Percentiles rank a stretch among this genome's conserved stretches.
Conservation (phyloP, 345 rosid species). For the Ceriops decandra region DNA sequence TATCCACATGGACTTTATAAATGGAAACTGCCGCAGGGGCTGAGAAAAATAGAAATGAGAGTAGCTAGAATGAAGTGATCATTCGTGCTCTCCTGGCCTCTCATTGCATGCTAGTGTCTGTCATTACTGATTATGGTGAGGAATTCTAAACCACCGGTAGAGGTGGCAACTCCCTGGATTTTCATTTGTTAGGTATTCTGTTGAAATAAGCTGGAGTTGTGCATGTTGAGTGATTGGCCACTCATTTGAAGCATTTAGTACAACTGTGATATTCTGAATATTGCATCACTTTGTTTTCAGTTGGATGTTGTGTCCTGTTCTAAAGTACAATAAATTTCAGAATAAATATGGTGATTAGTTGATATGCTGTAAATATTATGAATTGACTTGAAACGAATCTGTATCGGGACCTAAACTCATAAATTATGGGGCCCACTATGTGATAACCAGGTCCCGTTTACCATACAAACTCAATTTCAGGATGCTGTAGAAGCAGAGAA, state of each 20-base stretch:
- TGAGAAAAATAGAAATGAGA: neutral
- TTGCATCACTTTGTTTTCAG: slow-evolving; percentile 4
- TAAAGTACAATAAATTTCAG: neutral
- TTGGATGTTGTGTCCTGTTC: neutral
- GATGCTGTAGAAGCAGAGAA: slow-evolving; percentile 56
- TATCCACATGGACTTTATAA: neutral
- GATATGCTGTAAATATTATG: neutral
- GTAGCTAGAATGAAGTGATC: neutral
- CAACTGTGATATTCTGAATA: neutral
- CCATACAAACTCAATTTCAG: slow-evolving; percentile 64
- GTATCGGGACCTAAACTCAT: slow-evolving; percentile 3
- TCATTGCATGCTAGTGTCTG: too few relatives aligned
- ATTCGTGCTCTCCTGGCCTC: too few relatives aligned
- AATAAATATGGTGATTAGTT: neutral
- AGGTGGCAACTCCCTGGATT: too few relatives aligned
- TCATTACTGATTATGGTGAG: too few relatives aligned
- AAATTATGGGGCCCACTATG: slow-evolving; percentile 7
- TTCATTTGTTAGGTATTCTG: neutral
- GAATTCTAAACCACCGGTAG: too few relatives aligned
- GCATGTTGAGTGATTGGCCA: neutral
- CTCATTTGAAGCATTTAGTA: slow-evolving; percentile 2
- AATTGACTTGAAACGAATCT: slow-evolving; percentile 4
- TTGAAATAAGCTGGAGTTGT: neutral
- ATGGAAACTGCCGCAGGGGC: neutral
- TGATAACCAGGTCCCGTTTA: slow-evolving; percentile 68